Evolutionary conservation across 148 eudicot species (phyloP).

Genomic region (Silene latifolia): DNA sequence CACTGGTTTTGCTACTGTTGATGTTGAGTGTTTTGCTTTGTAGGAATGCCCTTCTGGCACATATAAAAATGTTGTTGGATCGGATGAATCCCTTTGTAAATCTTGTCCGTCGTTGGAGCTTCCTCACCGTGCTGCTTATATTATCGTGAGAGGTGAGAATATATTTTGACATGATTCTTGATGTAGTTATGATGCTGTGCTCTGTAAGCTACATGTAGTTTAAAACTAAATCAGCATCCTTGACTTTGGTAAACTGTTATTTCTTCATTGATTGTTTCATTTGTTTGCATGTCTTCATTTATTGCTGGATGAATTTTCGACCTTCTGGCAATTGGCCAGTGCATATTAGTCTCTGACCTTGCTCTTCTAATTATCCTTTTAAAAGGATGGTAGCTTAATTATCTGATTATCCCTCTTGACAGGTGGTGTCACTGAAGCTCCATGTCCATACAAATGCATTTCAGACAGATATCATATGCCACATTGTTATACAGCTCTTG

Average conservation of each 20-base stretch:
- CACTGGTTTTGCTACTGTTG: background rate
- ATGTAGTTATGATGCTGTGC: background rate
- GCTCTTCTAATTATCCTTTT: background rate
- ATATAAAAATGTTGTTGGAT: slow-evolving; percentile 78
- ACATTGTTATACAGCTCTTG: slow-evolving; percentile 90
- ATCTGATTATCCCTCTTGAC: slow-evolving; percentile 17
- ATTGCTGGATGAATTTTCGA: background rate
- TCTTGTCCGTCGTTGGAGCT: slow-evolving; percentile 65
- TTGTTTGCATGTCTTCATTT: slow-evolving; percentile 1
- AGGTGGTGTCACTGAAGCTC: slow-evolving; percentile 91
- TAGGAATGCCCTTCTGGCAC: slow-evolving; percentile 96
- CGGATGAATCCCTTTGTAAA: slow-evolving; percentile 65
- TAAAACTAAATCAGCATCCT: background rate
- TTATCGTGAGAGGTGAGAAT: slow-evolving; percentile 61
- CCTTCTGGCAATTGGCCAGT: background rate
- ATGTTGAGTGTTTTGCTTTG: slow-evolving; percentile 14
- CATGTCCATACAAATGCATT: slow-evolving; percentile 84
- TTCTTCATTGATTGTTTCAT: background rate
- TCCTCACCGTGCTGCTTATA: slow-evolving; percentile 75
- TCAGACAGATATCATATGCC: slow-evolving; percentile 95
- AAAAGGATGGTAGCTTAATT: slow-evolving; percentile 6
- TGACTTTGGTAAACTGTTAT: background rate
- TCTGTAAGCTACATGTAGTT: background rate
- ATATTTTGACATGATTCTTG: background rate
- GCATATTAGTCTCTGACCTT: background rate